Evolutionary conservation across 2,329 filamentous ascomycete genomes (phyloP).

Genomic region (Nannizziopsis arthrosporioides): DNA sequence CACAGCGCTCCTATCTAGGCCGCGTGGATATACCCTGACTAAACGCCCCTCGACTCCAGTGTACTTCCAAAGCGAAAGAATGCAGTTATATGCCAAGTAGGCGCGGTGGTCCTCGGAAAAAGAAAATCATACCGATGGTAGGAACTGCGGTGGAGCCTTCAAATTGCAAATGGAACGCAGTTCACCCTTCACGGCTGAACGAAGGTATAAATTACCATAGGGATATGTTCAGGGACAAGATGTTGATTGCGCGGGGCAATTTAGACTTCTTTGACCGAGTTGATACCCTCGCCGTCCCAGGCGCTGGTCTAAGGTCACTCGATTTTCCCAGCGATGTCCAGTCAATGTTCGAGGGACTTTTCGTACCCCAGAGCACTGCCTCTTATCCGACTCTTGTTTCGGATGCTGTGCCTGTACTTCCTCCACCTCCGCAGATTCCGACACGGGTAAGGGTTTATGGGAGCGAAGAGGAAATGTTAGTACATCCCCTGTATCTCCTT

Average conservation of each 20-base stretch:
- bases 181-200: slow-evolving; percentile 13
- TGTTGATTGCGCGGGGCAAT: background rate
- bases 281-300: slow-evolving; percentile 31
- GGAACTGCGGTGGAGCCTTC: slow-evolving; percentile 3
- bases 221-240: background rate
- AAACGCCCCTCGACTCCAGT: slow-evolving; percentile 19
- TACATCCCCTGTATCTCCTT: background rate
- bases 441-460: slow-evolving; percentile 31
- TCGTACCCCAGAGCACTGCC: slow-evolving; percentile 19
- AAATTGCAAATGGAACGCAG: slow-evolving; percentile 7
- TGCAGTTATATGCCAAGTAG: slow-evolving; percentile 36
- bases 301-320: slow-evolving; percentile 31
- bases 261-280: slow-evolving; percentile 32
- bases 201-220: slow-evolving; percentile 12
- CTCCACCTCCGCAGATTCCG: slow-evolving; percentile 13
- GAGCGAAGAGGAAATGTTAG: slow-evolving; percentile 33
- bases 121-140: slow-evolving; percentile 20
- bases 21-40: background rate
- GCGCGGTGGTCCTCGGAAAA: slow-evolving; percentile 34
- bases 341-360: slow-evolving; percentile 30
- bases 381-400: slow-evolving; percentile 21
- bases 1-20: background rate
- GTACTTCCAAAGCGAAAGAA: slow-evolving; percentile 29
- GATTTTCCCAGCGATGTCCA: slow-evolving; percentile 29
- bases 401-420: slow-evolving; percentile 21